Evolutionary conservation across 2,329 filamentous ascomycete genomes (phyloP).

Genomic region (Aspergillus melleus): DNA sequence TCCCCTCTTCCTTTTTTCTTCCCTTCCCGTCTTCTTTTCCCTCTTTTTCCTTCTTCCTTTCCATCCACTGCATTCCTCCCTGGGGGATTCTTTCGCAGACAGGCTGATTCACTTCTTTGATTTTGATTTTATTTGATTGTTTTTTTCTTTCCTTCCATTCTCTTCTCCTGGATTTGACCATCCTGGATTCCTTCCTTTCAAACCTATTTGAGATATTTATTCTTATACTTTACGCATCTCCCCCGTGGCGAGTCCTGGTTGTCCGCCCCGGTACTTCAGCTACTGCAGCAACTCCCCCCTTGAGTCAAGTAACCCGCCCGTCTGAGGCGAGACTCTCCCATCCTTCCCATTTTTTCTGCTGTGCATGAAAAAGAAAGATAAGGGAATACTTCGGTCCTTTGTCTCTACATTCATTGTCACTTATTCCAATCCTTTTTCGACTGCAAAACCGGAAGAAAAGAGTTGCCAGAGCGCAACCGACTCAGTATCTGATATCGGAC

Average conservation of each 20-base stretch:
- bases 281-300: slow-evolving; percentile 22
- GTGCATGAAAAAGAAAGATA: slow-evolving; percentile 23
- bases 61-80: slow-evolving; percentile 11
- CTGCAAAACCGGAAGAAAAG: not conserved
- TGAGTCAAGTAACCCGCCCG: slow-evolving; percentile 23
- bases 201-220: slow-evolving; percentile 9
- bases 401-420: slow-evolving; percentile 22
- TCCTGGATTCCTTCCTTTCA: slow-evolving; percentile 30
- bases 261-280: slow-evolving; percentile 37
- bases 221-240: slow-evolving; percentile 7
- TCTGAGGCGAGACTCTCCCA: slow-evolving; percentile 6
- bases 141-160: slow-evolving; percentile 22
- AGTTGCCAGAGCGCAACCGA: not conserved
- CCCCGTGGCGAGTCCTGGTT: slow-evolving; percentile 38
- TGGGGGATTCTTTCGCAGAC: slow-evolving; percentile 9
- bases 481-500: slow-evolving; percentile 26
- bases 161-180: slow-evolving; percentile 27
- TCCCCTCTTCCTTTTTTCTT: not conserved
- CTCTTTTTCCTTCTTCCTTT: slow-evolving; percentile 9
- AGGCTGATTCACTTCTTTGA: slow-evolving; percentile 21
- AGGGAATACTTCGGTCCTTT: slow-evolving; percentile 7
- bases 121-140: slow-evolving; percentile 14
- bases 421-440: not conserved
- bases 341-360: slow-evolving; percentile 28
- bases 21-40: slow-evolving; percentile 4